Percentiles rank a stretch among this genome's conserved stretches.
Evolutionary conservation across 441 rosid species (phyloP).

Genomic region (Brassica balearica): DNA sequence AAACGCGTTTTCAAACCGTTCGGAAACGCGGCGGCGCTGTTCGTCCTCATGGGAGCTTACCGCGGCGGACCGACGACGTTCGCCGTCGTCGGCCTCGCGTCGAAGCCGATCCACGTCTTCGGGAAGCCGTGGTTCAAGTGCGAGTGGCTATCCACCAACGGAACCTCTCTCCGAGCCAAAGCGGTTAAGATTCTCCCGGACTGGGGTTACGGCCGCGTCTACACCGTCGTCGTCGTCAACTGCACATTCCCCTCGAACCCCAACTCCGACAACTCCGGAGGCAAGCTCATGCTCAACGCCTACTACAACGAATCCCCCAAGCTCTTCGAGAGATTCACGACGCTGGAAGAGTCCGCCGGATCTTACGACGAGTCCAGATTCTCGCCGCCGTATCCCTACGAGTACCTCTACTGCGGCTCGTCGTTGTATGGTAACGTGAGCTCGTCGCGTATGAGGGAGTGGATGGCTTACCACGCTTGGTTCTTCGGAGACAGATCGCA

Average conservation of each 20-base stretch:
- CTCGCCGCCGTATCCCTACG: constrained; percentile 65
- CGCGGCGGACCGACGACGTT: constrained; percentile 76
- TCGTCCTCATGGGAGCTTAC: constrained; percentile 83
- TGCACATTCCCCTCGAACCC: constrained; percentile 69
- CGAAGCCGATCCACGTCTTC: constrained; percentile 74
- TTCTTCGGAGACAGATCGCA: constrained; percentile 79
- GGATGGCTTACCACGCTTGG: constrained; percentile 93
- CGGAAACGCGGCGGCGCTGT: constrained; percentile 83
- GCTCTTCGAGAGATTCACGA: constrained; percentile 60
- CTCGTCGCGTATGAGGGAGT: constrained; percentile 71
- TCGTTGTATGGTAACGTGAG: constrained; percentile 76
- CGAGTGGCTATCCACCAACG: constrained; percentile 74
- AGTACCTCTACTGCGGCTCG: constrained; percentile 81
- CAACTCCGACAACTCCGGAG: constrained; percentile 66
- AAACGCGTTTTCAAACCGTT: constrained; percentile 69
- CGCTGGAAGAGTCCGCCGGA: constrained; percentile 66
- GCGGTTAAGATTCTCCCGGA: constrained; percentile 78
- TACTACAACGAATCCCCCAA: constrained; percentile 58
- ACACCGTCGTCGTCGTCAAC: constrained; percentile 82
- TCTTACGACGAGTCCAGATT: constrained; percentile 54
- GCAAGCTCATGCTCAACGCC: constrained; percentile 71
- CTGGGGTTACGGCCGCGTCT: constrained; percentile 90
- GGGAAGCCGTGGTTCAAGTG: constrained; percentile 80
- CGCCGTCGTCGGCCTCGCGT: constrained; percentile 80
- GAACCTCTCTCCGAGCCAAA: constrained; percentile 61